A percentile compares a stretch with the other conserved stretches of the same genome.
Conservation (phyloP, 2,329 filamentous ascomycete genomes). For the Exophiala calicioides region DNA sequence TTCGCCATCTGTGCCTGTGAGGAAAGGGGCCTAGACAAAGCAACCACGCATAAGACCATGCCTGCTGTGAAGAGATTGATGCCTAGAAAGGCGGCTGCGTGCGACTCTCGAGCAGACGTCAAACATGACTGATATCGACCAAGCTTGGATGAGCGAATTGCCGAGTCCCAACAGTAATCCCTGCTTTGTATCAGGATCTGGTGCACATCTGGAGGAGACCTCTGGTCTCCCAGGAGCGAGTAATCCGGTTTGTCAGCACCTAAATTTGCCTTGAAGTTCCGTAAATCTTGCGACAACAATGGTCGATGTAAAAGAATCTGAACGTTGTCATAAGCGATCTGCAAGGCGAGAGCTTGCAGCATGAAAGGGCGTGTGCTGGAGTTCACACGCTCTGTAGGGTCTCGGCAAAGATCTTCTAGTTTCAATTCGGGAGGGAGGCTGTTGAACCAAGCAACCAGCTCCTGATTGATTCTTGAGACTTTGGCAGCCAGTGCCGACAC, state of each 20-base stretch:
- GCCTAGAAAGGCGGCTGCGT: conserved; percentile 47
- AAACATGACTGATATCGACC: conserved; percentile 19
- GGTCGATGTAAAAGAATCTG: conserved; percentile 48
- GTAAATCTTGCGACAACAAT: conserved; percentile 35
- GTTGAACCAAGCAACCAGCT: conserved; percentile 17
- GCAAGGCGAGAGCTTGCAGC: conserved; percentile 45
- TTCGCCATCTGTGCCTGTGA: conserved; percentile 47
- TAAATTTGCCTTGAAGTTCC: conserved; percentile 23
- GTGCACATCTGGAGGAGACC: conserved; percentile 11
- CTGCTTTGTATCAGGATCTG: conserved; percentile 16
- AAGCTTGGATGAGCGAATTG: conserved; percentile 20
- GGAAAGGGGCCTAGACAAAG: conserved; percentile 46
- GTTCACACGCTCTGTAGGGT: conserved; percentile 10
- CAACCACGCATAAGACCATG: conserved; percentile 46
- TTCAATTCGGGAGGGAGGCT: conserved; percentile 23
- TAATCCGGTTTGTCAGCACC: conserved; percentile 35
- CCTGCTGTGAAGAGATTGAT: conserved; percentile 50
- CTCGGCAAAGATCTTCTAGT: conserved; percentile 17
- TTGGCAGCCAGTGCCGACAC: conserved; percentile 16
- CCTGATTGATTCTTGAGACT: conserved; percentile 20
- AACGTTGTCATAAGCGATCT: conserved; percentile 48
- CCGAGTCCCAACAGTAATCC: conserved; percentile 22
- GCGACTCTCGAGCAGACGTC: conserved; percentile 41
- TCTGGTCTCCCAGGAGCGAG: no score
- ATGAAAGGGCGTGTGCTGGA: conserved; percentile 22